phyloP scores from a whole-genome alignment of 2,329 filamentous ascomycete genomes.

The Aspergillus eucalypticola region DNA sequence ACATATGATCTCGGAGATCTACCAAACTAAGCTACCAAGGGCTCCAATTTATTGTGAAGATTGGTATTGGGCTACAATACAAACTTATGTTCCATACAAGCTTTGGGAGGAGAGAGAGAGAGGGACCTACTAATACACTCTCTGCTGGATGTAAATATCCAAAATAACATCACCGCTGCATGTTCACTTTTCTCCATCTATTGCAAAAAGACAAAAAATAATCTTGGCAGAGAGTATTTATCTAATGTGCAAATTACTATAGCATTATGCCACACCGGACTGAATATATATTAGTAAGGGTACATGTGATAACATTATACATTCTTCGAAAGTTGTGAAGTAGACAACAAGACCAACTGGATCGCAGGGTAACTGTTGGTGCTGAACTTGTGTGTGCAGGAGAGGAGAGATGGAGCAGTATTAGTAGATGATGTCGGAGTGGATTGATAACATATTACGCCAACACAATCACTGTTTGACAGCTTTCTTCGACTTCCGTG shows the following conservation, averaged over 20 bases:
- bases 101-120: no score
- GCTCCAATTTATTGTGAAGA: background rate
- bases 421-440: background rate
- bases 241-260: background rate
- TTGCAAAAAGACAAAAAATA: no score
- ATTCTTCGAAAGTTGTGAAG: background rate
- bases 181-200: background rate
- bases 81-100: no score
- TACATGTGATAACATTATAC: background rate
- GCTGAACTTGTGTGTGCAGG: background rate
- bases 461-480: background rate
- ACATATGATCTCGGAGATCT: background rate
- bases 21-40: no score
- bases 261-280: background rate
- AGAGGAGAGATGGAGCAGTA: background rate
- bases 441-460: background rate
- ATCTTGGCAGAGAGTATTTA: background rate
- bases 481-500: conserved; percentile 28
- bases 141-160: background rate
- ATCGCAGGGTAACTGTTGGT: background rate
- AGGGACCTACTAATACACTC: background rate
- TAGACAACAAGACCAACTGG: background rate
- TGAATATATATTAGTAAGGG: background rate
- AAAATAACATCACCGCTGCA: background rate
- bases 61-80: background rate